Conservation (phyloP, 2,329 filamentous ascomycete genomes). For the Cladosporium sp. region DNA sequence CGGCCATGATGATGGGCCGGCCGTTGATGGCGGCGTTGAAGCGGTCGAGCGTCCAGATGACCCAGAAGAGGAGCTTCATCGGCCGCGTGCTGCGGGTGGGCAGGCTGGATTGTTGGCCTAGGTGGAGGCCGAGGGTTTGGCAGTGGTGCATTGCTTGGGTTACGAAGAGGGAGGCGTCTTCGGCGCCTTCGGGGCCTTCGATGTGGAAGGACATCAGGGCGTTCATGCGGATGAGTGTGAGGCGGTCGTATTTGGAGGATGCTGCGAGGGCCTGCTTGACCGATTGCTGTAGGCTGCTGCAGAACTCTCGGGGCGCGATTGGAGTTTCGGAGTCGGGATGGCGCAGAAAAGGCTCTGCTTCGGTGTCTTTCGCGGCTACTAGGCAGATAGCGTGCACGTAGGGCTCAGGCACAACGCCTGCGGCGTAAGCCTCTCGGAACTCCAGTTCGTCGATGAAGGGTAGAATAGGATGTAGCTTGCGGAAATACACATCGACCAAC, state of each 20-base stretch:
- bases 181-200: conserved; percentile 43
- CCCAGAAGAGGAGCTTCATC: conserved; percentile 44
- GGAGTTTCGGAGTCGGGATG: conserved; percentile 34
- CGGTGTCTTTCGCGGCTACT: conserved; percentile 42
- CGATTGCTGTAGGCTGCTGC: conserved; percentile 38
- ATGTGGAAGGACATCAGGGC: conserved; percentile 43
- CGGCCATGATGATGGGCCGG: conserved; percentile 42
- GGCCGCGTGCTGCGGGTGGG: conserved; percentile 25
- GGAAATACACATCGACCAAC: conserved; percentile 42
- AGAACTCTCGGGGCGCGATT: conserved; percentile 38
- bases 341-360: conserved; percentile 28
- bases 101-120: conserved; percentile 27
- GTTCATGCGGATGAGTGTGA: conserved; percentile 42
- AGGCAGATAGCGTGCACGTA: conserved; percentile 43
- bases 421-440: conserved; percentile 33
- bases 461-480: conserved; percentile 41
- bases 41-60: conserved; percentile 44
- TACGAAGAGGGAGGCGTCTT: conserved; percentile 42
- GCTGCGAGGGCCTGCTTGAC: conserved; percentile 37
- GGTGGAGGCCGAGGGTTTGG: conserved; percentile 44
- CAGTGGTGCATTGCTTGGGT: conserved; percentile 45
- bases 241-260: conserved; percentile 39
- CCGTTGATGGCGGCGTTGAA: conserved; percentile 43
- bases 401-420: conserved; percentile 33
- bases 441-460: conserved; percentile 41